phyloP scores from a whole-genome alignment of 192 early-diverging fungal genomes.

The Coemansia sp. region DNA sequence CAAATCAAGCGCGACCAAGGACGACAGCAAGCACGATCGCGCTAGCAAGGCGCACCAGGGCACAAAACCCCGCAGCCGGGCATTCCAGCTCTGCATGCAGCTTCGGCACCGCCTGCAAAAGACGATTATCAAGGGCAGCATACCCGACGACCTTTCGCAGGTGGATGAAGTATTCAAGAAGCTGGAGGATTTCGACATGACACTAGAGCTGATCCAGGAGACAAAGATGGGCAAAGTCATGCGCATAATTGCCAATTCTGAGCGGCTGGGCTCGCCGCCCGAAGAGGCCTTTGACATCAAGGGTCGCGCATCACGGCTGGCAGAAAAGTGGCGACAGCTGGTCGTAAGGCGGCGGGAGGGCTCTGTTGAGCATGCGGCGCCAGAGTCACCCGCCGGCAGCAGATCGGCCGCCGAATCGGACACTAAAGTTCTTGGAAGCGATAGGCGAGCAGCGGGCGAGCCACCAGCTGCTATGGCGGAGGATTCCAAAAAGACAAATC shows the following conservation, averaged over 20 bases:
- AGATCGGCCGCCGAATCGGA: slow-evolving; percentile 17
- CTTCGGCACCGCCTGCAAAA: slow-evolving; percentile 55
- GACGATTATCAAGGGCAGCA: slow-evolving; percentile 44
- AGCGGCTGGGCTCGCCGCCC: slow-evolving; percentile 35
- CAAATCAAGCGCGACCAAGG: slow-evolving; percentile 16
- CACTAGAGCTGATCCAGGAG: slow-evolving; percentile 47
- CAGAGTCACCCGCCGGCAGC: slow-evolving; percentile 27
- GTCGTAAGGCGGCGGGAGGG: slow-evolving; percentile 39
- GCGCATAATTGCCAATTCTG: slow-evolving; percentile 44
- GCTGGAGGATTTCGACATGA: slow-evolving; percentile 53
- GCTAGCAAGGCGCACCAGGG: slow-evolving; percentile 29
- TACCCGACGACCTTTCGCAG: slow-evolving; percentile 38
- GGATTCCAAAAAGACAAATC: slow-evolving; percentile 1
- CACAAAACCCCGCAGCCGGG: slow-evolving; percentile 29
- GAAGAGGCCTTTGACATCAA: slow-evolving; percentile 48
- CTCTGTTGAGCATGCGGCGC: slow-evolving; percentile 26
- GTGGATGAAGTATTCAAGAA: slow-evolving; percentile 46
- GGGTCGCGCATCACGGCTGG: slow-evolving; percentile 43
- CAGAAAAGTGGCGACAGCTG: slow-evolving; percentile 49
- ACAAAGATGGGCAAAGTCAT: slow-evolving; percentile 57
- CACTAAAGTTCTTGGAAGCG: no score
- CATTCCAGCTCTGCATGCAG: slow-evolving; percentile 48
- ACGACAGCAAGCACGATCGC: slow-evolving; percentile 28
- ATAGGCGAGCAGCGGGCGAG: neutral
- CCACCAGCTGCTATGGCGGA: neutral